Percentiles rank a stretch among this genome's conserved stretches.
Conservation (phyloP, 2,329 filamentous ascomycete species). For the Stagonosporopsis vannaccii region DNA sequence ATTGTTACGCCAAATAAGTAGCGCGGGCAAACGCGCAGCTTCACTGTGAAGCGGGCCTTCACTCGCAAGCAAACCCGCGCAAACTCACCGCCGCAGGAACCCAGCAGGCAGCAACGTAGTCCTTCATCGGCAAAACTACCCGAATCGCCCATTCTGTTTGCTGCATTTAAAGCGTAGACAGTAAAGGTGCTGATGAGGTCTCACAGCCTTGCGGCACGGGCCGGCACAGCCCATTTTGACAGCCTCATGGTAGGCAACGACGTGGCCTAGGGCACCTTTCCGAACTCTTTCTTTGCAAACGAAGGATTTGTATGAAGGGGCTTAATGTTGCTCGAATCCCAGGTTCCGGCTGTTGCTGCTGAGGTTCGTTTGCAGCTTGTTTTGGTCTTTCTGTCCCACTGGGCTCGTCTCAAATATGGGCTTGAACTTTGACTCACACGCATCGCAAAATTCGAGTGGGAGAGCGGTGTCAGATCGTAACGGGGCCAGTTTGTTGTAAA, state of each 20-base stretch:
- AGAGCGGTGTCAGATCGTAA: neutral
- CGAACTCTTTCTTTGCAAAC: neutral
- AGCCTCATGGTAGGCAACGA: neutral
- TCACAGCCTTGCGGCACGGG: slow-evolving; percentile 13
- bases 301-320: too few species aligned
- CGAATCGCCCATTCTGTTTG: neutral
- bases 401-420: neutral
- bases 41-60: slow-evolving; percentile 3
- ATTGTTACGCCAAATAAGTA: neutral
- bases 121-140: neutral
- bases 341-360: neutral
- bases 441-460: neutral
- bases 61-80: neutral
- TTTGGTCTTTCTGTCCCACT: neutral
- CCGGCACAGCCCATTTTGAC: neutral
- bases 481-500: neutral
- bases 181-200: slow-evolving; percentile 1
- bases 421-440: neutral
- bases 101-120: neutral
- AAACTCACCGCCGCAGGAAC: too few species aligned
- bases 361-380: neutral
- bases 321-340: neutral
- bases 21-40: slow-evolving; percentile 4
- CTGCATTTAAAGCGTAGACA: neutral
- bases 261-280: neutral